Base-by-base conservation (phyloP, 768 basidiomycete species). In the Lactarius pseudohatsudake region DNA sequence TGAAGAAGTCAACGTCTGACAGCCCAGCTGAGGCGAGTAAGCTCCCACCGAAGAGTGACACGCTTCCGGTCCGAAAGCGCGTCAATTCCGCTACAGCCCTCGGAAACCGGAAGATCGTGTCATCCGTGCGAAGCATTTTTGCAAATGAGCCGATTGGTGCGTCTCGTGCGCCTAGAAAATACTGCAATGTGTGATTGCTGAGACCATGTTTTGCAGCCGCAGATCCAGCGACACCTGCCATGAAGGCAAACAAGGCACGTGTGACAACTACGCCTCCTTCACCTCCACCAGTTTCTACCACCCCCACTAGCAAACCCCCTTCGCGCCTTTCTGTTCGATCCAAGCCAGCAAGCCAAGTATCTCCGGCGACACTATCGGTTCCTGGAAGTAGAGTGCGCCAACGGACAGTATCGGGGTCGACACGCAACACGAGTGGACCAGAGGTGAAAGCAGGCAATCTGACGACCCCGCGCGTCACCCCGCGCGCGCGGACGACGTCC, bases 11-110 rank as follows among this genome's bases (percentile, higher is more conserved):
- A n/a, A 55, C 57, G 30, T 64, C 63, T 30, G 62, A 65, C 16
- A 67, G 61, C 38, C 41, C 60, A 26, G 22, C 43, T 18, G 65
- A 55, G 18, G 36, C 28, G 32, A 32, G 34, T 18, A 69, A 65
- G 10, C 50, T 43, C 30, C 30, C 60, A 8, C 54, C 55, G 8
- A 63, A 59, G 26, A 38, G 26, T 7, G 56, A 60, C 18, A 28
- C 26, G 36, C 38, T 47, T 32, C 66, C 67, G 0, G 5, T 61
- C 40, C 67, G 69, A 36, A 70, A 65, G 43, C 69, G 69, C 18
- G 67, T 70, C 56, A 69, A 61, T 54, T 70, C 69, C 30, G 53
- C 67, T 53, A 70, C 69, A 13, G 67, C 67, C 26, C 57, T 70
- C 20, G 69, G 67, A 59, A 62, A 26, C 15, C 59, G 60, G 16